Base-by-base conservation (phyloP, 2,329 filamentous ascomycete genomes). In the Orbilia oligospora region DNA sequence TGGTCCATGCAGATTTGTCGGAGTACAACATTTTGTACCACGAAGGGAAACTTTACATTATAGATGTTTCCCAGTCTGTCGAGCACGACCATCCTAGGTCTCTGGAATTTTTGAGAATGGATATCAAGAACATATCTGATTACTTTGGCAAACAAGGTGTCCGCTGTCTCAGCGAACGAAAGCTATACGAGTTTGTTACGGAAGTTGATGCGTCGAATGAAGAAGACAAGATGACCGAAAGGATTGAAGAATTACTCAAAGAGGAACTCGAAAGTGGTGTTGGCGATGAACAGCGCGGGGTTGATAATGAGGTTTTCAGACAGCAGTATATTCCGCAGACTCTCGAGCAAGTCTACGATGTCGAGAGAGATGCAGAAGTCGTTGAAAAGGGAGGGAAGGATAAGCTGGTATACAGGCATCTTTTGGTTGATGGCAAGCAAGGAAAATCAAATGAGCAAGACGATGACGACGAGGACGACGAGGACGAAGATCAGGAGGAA, bases 1-100 rank as follows among this genome's bases (percentile, higher is more conserved):
- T 99, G 6, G 95, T 99, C 0, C 96, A 99, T 84, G 96, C 94
- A 63, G 96, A 99, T 89, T 84, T 99, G 84, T 97, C 93, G 87
- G 96, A 99, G 88, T 99, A 99, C 89, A 99, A 99, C 83, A 90
- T 98, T 66, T 88, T 99, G 20, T 99, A 97, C 86, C 89, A 97
- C 86, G 88, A 93, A 71, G 87, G 89, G 75, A 90, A 89, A 82
- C 89, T 97, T 0, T 97, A 93, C 87, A 92, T 99, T 83, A 99
- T 99, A 84, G 96, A 99, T 85, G 96, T 99, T 51, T 97, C 93
- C 71, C 96, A 99, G 86, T 96, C 92, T 83, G 96, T 99, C 20
- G 97, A 98, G 86, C 94, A 97, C 81, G 95, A 98, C 82, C 96
- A 99, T 84, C 96, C 96, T 0, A 89, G 93, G 73, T 95, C 93